phyloP scores from a whole-genome alignment of 352 stramenopile species.

The Pilasporangium apinafurcum region DNA sequence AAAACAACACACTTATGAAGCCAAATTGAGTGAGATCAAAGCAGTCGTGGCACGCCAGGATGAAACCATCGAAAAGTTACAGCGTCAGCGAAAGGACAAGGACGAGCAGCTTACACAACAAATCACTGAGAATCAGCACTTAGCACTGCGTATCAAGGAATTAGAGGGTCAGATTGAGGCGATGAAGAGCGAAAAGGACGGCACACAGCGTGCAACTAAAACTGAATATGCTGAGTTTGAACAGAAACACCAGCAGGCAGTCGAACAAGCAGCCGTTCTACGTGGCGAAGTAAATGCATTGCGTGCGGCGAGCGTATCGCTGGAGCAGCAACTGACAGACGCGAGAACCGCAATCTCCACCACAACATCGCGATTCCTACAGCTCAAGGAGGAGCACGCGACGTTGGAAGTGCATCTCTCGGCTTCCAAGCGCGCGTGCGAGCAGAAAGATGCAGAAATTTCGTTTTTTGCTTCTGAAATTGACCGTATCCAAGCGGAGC shows the following conservation, averaged over 20 bases:
- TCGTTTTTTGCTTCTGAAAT: constrained; percentile 38
- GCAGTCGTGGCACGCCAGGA: constrained; percentile 9
- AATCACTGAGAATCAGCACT: constrained; percentile 7
- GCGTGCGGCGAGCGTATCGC: constrained; percentile 29
- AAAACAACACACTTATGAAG: constrained; percentile 1
- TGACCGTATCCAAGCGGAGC: constrained; percentile 19
- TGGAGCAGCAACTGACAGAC: constrained; percentile 33
- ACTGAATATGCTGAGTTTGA: constrained; percentile 17
- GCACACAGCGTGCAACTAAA: constrained; percentile 7
- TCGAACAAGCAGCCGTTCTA: constrained; percentile 33
- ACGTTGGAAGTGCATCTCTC: constrained; percentile 36
- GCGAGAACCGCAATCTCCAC: constrained; percentile 19
- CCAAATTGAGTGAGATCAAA: constrained; percentile 5
- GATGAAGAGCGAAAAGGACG: constrained; percentile 9
- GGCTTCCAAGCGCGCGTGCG: constrained; percentile 17
- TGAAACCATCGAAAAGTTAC: constrained; percentile 1
- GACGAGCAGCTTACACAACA: constrained; percentile 21
- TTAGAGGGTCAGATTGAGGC: constrained; percentile 24
- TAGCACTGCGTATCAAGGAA: constrained; percentile 14
- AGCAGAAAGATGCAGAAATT: constrained; percentile 26
- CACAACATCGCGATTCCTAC: constrained; percentile 45
- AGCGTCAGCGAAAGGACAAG: constrained; percentile 4
- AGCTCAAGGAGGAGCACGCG: constrained; percentile 59
- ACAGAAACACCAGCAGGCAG: constrained; percentile 11
- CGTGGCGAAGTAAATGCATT: constrained; percentile 49